Base-by-base conservation (phyloP, 192 early-diverging fungal species). In the Backusella mclennaniae region DNA sequence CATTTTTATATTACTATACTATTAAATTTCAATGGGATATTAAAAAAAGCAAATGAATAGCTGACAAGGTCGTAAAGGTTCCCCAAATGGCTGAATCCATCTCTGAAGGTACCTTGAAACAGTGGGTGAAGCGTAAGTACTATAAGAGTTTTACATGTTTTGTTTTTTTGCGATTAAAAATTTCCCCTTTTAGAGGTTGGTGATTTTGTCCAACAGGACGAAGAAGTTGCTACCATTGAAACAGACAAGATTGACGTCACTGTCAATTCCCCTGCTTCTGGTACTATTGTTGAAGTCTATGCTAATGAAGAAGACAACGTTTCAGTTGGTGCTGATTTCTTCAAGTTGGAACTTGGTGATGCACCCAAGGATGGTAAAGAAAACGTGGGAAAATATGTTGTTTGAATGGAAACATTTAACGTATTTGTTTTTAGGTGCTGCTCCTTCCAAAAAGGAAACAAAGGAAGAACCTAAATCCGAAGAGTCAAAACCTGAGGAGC, bases 241-340 rank as follows among this genome's bases (percentile, higher is more conserved):
- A 99, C 98, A 41, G 98, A 99, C 90, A 99, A 99, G 90, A 91
- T 99, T 76, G 98, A 98, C 84, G 93, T 98, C 29, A 90, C 96
- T n/a, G 93, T 99, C 79, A 99, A 99, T 90, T 95, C 96, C 35
- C 96, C 97, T 56, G 93, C 93, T 52, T 89, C 92, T 52, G 98
- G 98, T 36, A 92, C 87, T n/a, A 89, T 99, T 68, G 79, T 94
- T 31, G 80, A 81, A 52, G 68, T 81, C 14, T 81, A 74, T 66
- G 80, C 80, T 69, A 73, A 77, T 36, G 80, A 81, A 71, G 80
- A 81, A 66, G 80, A 81, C 53, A 81, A 74, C n/a, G 80, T 81
- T 14, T 63, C 80, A 53, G 82, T 89, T 19, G 86, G 95, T 68
- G 92, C 89, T 78, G 94, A 99, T 85, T 89, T 99, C 82, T 96